These are phyloP conservation scores for Epichloe hybrida DNA, from an alignment of 2,329 filamentous ascomycete species.

Conservation along the genomic window DNA sequence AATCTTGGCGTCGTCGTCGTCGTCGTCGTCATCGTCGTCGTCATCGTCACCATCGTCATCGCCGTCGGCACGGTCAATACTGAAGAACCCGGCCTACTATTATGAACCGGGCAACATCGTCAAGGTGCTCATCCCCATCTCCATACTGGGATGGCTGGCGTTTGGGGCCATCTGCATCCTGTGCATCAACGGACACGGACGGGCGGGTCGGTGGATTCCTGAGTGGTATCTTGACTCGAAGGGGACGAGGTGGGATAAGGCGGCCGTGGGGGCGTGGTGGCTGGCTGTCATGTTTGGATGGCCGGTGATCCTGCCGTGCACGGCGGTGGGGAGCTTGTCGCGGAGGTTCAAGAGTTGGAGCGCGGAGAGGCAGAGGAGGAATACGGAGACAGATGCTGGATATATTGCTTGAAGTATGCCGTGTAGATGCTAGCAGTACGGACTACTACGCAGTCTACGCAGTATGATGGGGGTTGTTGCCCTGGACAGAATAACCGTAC, in stretches of 20 bases:
- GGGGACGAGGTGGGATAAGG: constrained; percentile 10
- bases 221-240: constrained; percentile 20
- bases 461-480: background rate
- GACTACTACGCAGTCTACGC: background rate
- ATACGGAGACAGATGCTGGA: constrained; percentile 24
- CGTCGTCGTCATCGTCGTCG: background rate
- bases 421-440: background rate
- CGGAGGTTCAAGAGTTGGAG: constrained; percentile 33
- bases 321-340: constrained; percentile 61
- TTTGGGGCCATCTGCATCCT: constrained; percentile 20
- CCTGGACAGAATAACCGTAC: too few species aligned
- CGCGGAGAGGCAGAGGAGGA: constrained; percentile 25
- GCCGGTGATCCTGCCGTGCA: constrained; percentile 53
- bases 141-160: constrained; percentile 16
- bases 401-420: background rate
- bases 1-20: background rate
- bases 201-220: constrained; percentile 18
- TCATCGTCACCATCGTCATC: background rate
- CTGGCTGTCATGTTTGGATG: constrained; percentile 16
- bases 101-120: background rate
- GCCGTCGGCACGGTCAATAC: background rate
- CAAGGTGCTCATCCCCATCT: constrained; percentile 12
- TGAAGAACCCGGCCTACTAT: background rate
- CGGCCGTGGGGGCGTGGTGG: constrained; percentile 17
- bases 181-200: constrained; percentile 17